These are phyloP conservation scores for Bryopsis sp. DNA, from an alignment of 139 green algal genomes.

Conservation along the genomic window DNA sequence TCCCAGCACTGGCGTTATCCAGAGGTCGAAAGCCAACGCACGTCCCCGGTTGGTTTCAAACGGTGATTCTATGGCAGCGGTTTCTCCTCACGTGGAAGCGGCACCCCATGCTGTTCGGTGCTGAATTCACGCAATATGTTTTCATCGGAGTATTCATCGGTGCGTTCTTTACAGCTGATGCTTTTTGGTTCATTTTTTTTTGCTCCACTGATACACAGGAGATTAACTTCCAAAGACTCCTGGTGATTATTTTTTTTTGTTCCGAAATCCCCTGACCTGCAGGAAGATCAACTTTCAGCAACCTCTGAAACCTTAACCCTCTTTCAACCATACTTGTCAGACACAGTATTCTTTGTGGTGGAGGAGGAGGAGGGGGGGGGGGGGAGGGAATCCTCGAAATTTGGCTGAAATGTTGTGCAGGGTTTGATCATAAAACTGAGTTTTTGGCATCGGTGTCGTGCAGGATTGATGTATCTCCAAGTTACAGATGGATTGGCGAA, in stretches of 20 bases:
- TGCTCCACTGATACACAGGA: no score
- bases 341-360: no score
- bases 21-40: background rate
- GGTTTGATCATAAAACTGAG: background rate
- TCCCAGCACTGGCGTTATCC: background rate
- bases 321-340: no score
- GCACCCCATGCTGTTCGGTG: constrained; percentile 24
- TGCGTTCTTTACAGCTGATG: background rate
- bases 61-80: constrained; percentile 24
- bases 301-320: no score
- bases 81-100: constrained; percentile 26
- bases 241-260: no score
- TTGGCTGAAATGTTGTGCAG: background rate
- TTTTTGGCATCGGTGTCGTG: background rate
- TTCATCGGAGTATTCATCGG: constrained; percentile 31
- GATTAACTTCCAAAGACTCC: no score
- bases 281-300: no score
- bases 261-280: no score
- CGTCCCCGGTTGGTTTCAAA: constrained; percentile 24
- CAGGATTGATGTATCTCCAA: constrained; percentile 24
- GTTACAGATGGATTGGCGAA: constrained; percentile 5
- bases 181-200: no score
- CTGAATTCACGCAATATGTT: constrained; percentile 30
- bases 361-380: no score
- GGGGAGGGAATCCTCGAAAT: background rate